Evolutionary conservation across 371 early-diverging fungal species (phyloP).

Genomic region (Apophysomyces ossiformis): DNA sequence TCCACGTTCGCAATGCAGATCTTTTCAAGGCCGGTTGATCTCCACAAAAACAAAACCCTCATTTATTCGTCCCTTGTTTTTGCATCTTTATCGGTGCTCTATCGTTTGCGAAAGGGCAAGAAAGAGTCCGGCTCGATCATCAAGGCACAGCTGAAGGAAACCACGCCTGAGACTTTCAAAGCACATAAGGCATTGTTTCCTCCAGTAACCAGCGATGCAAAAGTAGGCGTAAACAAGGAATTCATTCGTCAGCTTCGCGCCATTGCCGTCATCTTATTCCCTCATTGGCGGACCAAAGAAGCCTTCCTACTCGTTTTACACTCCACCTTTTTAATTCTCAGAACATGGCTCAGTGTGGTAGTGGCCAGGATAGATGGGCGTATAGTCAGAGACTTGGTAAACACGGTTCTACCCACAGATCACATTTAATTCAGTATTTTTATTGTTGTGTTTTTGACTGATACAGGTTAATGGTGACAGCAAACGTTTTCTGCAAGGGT

Average conservation of each 20-base stretch:
- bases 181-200: conserved; percentile 35
- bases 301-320: conserved; percentile 80
- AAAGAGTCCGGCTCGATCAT: conserved; percentile 3
- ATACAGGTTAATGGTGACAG: conserved; percentile 46
- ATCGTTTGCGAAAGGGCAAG: conserved; percentile 12
- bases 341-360: conserved; percentile 92
- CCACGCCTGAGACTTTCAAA: conserved; percentile 19
- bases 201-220: conserved; percentile 31
- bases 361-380: conserved; percentile 93
- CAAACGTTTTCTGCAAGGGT: conserved; percentile 47
- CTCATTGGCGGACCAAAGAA: conserved; percentile 77
- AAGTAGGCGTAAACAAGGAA: conserved; percentile 70
- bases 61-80: conserved; percentile 22
- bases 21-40: conserved; percentile 1
- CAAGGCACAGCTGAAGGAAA: conserved; percentile 20
- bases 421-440: not conserved
- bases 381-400: conserved; percentile 91
- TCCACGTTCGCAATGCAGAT: conserved; percentile 1
- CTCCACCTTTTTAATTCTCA: conserved; percentile 83
- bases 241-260: conserved; percentile 73
- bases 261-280: conserved; percentile 76
- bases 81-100: conserved; percentile 16
- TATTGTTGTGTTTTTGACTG: not conserved
- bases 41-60: conserved; percentile 10
- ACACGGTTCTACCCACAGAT: not conserved